These are phyloP conservation scores for Mucuna pruriens DNA, from an alignment of 306 rosid species.

Conservation along the genomic window DNA sequence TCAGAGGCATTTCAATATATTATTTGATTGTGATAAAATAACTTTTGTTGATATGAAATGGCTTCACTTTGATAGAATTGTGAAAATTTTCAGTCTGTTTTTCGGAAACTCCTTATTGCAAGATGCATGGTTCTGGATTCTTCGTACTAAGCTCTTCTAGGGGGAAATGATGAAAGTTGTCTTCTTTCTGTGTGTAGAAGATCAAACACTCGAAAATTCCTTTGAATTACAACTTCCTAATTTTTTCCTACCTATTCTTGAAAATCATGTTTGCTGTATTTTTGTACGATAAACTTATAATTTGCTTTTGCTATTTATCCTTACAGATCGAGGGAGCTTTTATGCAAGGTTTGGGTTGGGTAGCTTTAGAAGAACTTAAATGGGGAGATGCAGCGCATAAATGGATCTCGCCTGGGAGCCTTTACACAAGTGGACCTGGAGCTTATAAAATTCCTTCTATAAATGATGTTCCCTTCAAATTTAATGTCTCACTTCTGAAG, in stretches of 20 bases:
- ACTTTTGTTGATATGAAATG: slow-evolving; percentile 11
- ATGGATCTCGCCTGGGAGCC: slow-evolving; percentile 79
- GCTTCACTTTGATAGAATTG: slow-evolving; percentile 3
- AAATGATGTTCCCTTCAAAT: slow-evolving; percentile 81
- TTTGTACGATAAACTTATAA: slow-evolving; percentile 8
- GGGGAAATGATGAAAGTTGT: background rate
- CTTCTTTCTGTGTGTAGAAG: slow-evolving; percentile 15
- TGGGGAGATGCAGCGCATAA: slow-evolving; percentile 97
- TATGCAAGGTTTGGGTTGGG: slow-evolving; percentile 97
- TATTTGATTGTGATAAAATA: slow-evolving; percentile 24
- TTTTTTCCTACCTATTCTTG: background rate
- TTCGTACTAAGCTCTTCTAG: background rate
- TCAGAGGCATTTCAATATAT: background rate
- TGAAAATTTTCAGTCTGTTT: background rate
- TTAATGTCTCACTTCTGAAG: slow-evolving; percentile 87
- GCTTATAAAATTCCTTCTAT: slow-evolving; percentile 87
- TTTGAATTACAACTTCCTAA: slow-evolving; percentile 5
- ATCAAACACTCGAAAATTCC: background rate
- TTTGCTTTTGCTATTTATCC: slow-evolving; percentile 31
- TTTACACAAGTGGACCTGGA: slow-evolving; percentile 87
- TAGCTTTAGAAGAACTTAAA: slow-evolving; percentile 89
- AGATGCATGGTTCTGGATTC: slow-evolving; percentile 14
- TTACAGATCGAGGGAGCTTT: slow-evolving; percentile 93
- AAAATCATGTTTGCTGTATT: slow-evolving; percentile 12
- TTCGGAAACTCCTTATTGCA: background rate